phyloP scores from a whole-genome alignment of 371 early-diverging fungal species.

The Phascolomyces articulosus region DNA sequence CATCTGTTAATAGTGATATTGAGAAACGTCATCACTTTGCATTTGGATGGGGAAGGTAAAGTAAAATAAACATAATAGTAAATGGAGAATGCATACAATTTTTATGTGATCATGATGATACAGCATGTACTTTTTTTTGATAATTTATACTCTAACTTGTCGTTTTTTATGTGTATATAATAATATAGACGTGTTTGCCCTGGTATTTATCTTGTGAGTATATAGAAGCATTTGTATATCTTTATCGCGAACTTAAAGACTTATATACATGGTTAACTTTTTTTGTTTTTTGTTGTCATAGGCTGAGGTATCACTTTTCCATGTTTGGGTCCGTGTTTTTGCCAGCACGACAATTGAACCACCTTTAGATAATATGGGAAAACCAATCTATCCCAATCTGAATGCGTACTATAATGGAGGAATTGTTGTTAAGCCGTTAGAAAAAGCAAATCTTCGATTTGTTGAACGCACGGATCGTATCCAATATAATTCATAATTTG shows the following conservation, averaged over 20 bases:
- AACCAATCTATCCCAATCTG: neutral
- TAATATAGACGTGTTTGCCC: neutral
- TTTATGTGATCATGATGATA: too few relatives aligned
- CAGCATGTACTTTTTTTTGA: too few relatives aligned
- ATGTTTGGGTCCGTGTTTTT: slow-evolving; percentile 6
- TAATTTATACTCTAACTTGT: too few relatives aligned
- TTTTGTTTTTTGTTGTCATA: neutral
- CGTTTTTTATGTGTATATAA: too few relatives aligned
- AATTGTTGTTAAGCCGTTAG: neutral
- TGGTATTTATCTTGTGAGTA: neutral
- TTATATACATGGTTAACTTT: too few relatives aligned
- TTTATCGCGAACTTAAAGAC: too few relatives aligned
- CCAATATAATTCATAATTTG: too few relatives aligned
- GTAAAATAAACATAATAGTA: too few relatives aligned
- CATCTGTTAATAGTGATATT: slow-evolving; percentile 3
- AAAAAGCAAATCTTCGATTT: slow-evolving; percentile 6
- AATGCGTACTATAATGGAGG: neutral
- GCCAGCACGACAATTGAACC: neutral
- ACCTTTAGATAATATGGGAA: neutral
- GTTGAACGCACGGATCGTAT: neutral
- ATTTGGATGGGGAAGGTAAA: slow-evolving; percentile 20
- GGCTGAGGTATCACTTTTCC: neutral
- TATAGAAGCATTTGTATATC: too few relatives aligned
- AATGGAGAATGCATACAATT: too few relatives aligned
- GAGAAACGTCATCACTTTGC: slow-evolving; percentile 11